Conservation (phyloP, 371 early-diverging fungal genomes). For the Circinella minor region DNA sequence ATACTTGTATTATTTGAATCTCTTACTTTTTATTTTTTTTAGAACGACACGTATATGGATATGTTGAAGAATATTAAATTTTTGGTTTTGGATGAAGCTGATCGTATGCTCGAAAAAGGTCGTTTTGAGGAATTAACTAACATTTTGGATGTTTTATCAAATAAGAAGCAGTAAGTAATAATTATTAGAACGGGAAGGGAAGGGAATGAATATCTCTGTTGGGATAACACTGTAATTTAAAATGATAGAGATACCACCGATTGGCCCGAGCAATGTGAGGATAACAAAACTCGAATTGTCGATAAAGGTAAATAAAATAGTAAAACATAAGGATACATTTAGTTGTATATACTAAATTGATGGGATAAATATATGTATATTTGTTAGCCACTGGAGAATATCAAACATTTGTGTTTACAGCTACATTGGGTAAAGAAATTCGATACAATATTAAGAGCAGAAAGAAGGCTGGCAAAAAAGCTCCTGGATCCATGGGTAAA, state of each 20-base stretch:
- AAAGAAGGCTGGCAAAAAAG: slow-evolving; percentile 35
- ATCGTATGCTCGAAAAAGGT: slow-evolving; percentile 94
- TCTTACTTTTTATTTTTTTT: neutral
- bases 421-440: slow-evolving; percentile 84
- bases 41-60: slow-evolving; percentile 61
- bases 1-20: too few relatives aligned
- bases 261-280: slow-evolving; percentile 44
- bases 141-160: slow-evolving; percentile 64
- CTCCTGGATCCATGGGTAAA: slow-evolving; percentile 39
- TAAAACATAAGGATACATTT: too few relatives aligned
- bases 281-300: slow-evolving; percentile 7
- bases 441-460: slow-evolving; percentile 60
- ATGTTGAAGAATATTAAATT: slow-evolving; percentile 59
- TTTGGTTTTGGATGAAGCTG: slow-evolving; percentile 98
- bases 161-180: slow-evolving; percentile 47
- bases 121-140: slow-evolving; percentile 83
- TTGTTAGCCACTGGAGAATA: slow-evolving; percentile 40
- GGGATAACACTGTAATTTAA: neutral
- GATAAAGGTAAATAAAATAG: slow-evolving; percentile 5
- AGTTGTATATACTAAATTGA: neutral
- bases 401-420: slow-evolving; percentile 96
- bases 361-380: slow-evolving; percentile 17
- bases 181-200: too few relatives aligned
- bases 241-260: slow-evolving; percentile 38
- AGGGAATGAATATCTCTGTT: too few relatives aligned